A percentile compares a stretch with the other conserved stretches of the same genome.
phyloP scores from a whole-genome alignment of 1,284 basidiomycete genomes.

The Albatrellus sp. region DNA sequence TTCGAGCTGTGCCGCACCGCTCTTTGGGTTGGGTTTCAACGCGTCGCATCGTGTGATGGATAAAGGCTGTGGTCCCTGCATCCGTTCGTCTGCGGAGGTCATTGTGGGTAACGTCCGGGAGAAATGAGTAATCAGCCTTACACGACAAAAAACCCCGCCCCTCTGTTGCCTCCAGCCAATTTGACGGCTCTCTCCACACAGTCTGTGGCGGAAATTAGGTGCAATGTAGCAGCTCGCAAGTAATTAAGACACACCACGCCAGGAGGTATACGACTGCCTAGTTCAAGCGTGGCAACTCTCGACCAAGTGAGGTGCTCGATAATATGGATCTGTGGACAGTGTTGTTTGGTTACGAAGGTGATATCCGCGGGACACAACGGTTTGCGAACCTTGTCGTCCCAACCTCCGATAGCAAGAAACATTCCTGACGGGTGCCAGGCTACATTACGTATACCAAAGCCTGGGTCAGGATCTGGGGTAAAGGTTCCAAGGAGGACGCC shows the following conservation, averaged over 20 bases:
- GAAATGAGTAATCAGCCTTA: slow-evolving; percentile 20
- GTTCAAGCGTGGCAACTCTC: slow-evolving; percentile 49
- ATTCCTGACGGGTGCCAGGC: slow-evolving; percentile 77
- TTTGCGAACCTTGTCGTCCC: slow-evolving; percentile 64
- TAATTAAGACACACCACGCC: slow-evolving; percentile 35
- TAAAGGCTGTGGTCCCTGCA: slow-evolving; percentile 45
- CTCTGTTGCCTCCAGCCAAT: slow-evolving; percentile 70
- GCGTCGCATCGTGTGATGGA: slow-evolving; percentile 35
- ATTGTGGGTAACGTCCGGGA: neutral
- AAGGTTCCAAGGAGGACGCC: slow-evolving; percentile 65
- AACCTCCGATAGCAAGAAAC: slow-evolving; percentile 70
- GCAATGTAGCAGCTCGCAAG: neutral
- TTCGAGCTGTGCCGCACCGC: slow-evolving; percentile 55
- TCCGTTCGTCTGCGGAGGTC: slow-evolving; percentile 41
- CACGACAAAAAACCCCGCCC: slow-evolving; percentile 77
- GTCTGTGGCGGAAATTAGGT: slow-evolving; percentile 27
- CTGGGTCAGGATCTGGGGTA: slow-evolving; percentile 59
- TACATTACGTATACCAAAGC: slow-evolving; percentile 63
- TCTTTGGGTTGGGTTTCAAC: slow-evolving; percentile 48
- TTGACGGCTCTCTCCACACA: slow-evolving; percentile 70
- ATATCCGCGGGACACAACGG: neutral
- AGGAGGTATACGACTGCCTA: slow-evolving; percentile 39
- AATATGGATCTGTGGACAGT: slow-evolving; percentile 50
- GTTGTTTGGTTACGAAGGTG: neutral
- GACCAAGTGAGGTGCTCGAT: slow-evolving; percentile 73